A percentile compares a stretch with the other conserved stretches of the same genome.
Evolutionary conservation across 2,329 filamentous ascomycete species (phyloP).

Genomic region (Penicillium occitanis): DNA sequence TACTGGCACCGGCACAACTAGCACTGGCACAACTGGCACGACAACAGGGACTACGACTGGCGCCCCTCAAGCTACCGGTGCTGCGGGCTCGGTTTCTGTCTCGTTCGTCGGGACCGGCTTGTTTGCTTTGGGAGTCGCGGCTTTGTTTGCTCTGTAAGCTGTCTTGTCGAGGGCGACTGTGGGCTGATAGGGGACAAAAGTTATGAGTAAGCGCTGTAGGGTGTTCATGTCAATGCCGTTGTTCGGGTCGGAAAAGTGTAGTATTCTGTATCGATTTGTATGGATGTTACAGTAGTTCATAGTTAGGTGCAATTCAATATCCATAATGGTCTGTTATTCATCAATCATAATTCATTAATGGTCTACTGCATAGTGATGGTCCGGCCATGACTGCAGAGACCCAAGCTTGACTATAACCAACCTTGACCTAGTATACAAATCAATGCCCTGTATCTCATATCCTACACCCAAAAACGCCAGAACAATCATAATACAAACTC

Average conservation of each 20-base stretch:
- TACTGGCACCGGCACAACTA: background rate
- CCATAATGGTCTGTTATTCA: background rate
- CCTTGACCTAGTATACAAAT: background rate
- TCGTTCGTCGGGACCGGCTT: background rate
- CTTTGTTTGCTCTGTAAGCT: background rate
- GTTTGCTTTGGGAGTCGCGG: conserved; percentile 1
- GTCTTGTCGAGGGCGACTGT: background rate
- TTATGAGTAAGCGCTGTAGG: background rate
- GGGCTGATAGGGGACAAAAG: background rate
- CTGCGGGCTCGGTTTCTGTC: background rate
- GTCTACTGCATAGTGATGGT: background rate
- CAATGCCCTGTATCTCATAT: background rate
- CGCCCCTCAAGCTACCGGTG: background rate
- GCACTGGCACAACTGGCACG: conserved; percentile 25
- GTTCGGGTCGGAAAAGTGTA: background rate
- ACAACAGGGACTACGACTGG: conserved; percentile 23
- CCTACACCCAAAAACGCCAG: background rate
- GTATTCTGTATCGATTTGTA: background rate
- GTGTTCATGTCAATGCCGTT: background rate
- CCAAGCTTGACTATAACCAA: background rate
- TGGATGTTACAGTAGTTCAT: background rate
- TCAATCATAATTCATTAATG: background rate
- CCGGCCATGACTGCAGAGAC: background rate
- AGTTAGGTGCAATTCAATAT: background rate
- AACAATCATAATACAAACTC: conserved; percentile 6